Evolutionary conservation across 495 filamentous ascomycete genomes (phyloP), one percentile per base, ranked within the genome.

Genomic region (Aspergillus egyptiacus): DNA sequence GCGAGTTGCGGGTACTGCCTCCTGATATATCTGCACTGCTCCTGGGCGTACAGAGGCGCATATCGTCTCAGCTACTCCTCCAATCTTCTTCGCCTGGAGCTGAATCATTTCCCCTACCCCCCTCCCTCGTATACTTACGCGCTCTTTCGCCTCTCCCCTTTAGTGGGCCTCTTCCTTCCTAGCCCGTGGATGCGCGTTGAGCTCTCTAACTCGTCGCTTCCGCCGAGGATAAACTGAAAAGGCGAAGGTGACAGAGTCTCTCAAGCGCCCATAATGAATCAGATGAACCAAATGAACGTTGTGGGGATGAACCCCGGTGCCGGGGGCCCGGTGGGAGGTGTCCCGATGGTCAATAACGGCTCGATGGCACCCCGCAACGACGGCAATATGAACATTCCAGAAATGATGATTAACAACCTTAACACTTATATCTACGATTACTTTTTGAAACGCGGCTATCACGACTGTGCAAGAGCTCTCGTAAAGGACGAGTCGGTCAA

Each of bases 341-440:
- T 85, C 62, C 79, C 80, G 11, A 85, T 89, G 79, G 85, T 86
- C 72, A 83, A 80, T 61, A 87, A 83, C 59, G 79, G 80, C 59
- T 74, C 72, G 57, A 70, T 63, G 61, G 70, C 68, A 58, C 71
- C 64, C 65, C 73, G 67, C 58, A 71, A 62, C 49, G 75, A 72
- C 47, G 64, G 53, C 51, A 60, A 51, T 53, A 65, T 65, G 64
- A 75, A 64, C 60, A 72, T 62, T 23, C 70, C 69, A 55, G 74
- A 79, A 31, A 53, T 51, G n/a, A 71, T 71, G 59, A 81, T 97
- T 40, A 88, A 90, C 69, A 94, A 88, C 9, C 81, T 97, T 23
- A 94, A 97, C 70, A 95, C 89, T 2, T 95, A 91, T 63, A 98
- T 98, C 50, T 97, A 97, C 73, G 90, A 96, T 58, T 96, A 97